Evolutionary conservation across 805 yeast species (phyloP).

Genomic region (Ogataea wickerhamii): DNA sequence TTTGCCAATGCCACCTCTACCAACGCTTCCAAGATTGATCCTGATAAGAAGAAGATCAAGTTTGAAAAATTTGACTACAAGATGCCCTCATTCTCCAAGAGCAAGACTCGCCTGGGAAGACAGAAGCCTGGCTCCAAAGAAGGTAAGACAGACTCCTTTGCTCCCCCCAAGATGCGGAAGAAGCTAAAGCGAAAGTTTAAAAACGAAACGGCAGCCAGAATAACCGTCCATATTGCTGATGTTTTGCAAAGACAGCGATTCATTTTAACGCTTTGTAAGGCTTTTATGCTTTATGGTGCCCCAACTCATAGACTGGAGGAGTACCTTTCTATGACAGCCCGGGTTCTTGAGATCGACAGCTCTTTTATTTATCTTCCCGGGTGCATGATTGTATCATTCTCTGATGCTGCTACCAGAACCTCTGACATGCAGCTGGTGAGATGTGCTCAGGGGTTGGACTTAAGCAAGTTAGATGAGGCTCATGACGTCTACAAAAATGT

Average conservation of each 20-base stretch:
- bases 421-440: conserved; percentile 89
- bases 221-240: conserved; percentile 91
- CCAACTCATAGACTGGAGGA: conserved; percentile 95
- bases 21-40: conserved; percentile 2
- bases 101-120: conserved; percentile 2
- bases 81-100: conserved; percentile 20
- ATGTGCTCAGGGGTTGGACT: conserved; percentile 83
- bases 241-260: conserved; percentile 84
- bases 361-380: conserved; percentile 93
- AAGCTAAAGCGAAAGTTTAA: conserved; percentile 29
- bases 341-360: conserved; percentile 90
- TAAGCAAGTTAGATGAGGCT: conserved; percentile 75
- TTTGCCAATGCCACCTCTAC: conserved; percentile 2
- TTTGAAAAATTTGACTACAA: conserved; percentile 12
- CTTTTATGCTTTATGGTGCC: conserved; percentile 91
- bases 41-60: conserved; percentile 6
- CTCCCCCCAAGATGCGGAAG: conserved; percentile 22
- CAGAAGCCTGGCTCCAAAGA: background rate
- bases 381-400: conserved; percentile 90
- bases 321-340: conserved; percentile 85
- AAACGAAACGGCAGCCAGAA: conserved; percentile 56
- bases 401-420: conserved; percentile 91
- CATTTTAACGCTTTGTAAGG: conserved; percentile 78
- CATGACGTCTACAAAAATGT: conserved; percentile 85
- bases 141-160: conserved; percentile 5